Conservation (phyloP, 1,284 basidiomycete species). For the Austroboletus niveus region DNA sequence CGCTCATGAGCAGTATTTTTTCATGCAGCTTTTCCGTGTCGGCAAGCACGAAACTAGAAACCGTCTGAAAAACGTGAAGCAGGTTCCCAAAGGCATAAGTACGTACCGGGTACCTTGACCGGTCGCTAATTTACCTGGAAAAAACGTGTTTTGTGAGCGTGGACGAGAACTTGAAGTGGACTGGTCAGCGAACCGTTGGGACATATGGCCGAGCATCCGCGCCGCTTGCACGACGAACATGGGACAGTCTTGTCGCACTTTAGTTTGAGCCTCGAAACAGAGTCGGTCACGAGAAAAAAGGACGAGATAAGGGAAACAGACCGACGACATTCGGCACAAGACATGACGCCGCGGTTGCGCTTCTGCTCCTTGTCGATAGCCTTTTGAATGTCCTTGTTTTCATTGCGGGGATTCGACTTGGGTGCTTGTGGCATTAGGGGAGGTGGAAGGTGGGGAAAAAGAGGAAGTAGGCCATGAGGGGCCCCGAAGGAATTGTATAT, state of each 20-base stretch:
- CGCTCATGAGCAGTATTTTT: constrained; percentile 70
- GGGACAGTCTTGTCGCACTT: constrained; percentile 78
- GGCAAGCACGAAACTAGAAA: constrained; percentile 66
- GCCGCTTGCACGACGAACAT: constrained; percentile 69
- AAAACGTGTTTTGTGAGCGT: background rate
- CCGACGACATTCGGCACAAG: constrained; percentile 73
- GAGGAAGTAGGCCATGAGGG: background rate
- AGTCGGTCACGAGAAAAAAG: background rate
- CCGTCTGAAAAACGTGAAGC: background rate
- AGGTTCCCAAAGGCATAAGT: too few relatives aligned
- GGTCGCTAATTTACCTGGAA: constrained; percentile 51
- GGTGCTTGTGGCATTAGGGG: constrained; percentile 28
- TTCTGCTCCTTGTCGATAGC: constrained; percentile 53
- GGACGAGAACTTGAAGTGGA: too few relatives aligned
- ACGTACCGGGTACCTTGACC: constrained; percentile 71
- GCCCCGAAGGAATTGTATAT: constrained; percentile 1
- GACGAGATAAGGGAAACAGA: constrained; percentile 29
- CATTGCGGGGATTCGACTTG: constrained; percentile 29
- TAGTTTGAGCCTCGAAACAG: constrained; percentile 56
- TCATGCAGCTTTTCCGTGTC: constrained; percentile 73
- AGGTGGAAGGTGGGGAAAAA: background rate
- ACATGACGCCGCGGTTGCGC: constrained; percentile 63
- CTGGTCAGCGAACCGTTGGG: constrained; percentile 52
- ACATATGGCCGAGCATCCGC: constrained; percentile 73
- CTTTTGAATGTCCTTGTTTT: constrained; percentile 30